phyloP scores from a whole-genome alignment of 1,284 basidiomycete genomes.

The Anthracocystis walkeri region DNA sequence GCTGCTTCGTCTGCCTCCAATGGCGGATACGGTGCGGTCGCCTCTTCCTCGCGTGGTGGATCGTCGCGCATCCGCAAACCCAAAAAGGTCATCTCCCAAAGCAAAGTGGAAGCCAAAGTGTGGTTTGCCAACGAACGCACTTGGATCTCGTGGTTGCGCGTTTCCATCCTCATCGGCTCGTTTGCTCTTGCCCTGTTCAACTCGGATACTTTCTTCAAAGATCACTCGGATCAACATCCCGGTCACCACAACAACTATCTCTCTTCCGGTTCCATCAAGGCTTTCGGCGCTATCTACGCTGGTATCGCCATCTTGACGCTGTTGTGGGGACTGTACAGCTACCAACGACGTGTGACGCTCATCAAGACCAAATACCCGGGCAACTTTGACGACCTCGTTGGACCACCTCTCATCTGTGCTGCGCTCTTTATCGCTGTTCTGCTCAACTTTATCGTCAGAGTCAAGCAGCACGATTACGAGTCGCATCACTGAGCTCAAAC shows the following conservation, averaged over 20 bases:
- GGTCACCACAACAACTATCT: slow-evolving; percentile 36
- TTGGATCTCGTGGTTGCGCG: slow-evolving; percentile 91
- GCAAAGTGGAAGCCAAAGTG: slow-evolving; percentile 68
- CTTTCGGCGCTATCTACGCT: slow-evolving; percentile 88
- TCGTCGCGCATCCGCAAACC: slow-evolving; percentile 71
- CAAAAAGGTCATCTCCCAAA: slow-evolving; percentile 69
- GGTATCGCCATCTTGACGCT: slow-evolving; percentile 72
- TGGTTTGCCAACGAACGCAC: slow-evolving; percentile 72
- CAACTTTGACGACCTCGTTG: slow-evolving; percentile 75
- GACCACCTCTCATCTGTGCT: slow-evolving; percentile 66
- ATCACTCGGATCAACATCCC: slow-evolving; percentile 45
- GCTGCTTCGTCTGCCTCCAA: slow-evolving; percentile 14
- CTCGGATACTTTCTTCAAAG: slow-evolving; percentile 73
- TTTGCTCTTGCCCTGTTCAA: slow-evolving; percentile 90
- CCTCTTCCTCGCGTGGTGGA: slow-evolving; percentile 17
- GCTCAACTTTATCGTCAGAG: slow-evolving; percentile 66
- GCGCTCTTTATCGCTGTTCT: slow-evolving; percentile 66
- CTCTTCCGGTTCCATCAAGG: slow-evolving; percentile 74
- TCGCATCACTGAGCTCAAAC: slow-evolving; percentile 17
- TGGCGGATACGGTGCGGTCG: slow-evolving; percentile 39
- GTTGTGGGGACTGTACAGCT: slow-evolving; percentile 86
- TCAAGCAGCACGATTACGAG: slow-evolving; percentile 53
- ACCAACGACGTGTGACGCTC: slow-evolving; percentile 89
- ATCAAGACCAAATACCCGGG: slow-evolving; percentile 91
- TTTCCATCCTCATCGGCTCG: slow-evolving; percentile 84